Percentiles rank a stretch among this genome's conserved stretches.
phyloP scores from a whole-genome alignment of 169 alveolate genomes.

The Cyclospora cayetanensis region DNA sequence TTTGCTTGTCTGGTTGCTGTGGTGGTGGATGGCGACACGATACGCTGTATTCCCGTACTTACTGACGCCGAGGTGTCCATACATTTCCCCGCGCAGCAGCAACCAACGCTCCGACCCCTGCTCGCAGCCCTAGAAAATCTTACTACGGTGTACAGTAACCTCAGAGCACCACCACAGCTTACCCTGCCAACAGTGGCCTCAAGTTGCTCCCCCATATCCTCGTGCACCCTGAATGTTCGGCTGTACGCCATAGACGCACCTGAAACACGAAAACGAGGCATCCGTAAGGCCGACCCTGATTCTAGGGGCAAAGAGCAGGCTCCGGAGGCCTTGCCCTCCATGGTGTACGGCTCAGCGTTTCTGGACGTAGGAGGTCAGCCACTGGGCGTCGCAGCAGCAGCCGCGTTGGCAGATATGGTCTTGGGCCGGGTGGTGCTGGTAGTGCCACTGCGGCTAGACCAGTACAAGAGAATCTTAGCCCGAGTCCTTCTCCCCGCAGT shows the following conservation, averaged over 20 bases:
- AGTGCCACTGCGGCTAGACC: conserved; percentile 6
- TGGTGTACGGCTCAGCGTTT: neutral
- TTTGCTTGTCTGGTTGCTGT: neutral
- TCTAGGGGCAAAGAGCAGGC: neutral
- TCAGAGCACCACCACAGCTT: neutral
- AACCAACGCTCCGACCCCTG: neutral
- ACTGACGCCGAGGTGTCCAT: conserved; percentile 4
- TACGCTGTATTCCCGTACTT: neutral
- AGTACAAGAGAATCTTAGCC: neutral
- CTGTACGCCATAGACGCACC: conserved; percentile 42
- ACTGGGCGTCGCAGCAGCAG: conserved; percentile 17
- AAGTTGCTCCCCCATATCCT: neutral
- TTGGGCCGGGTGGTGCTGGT: neutral
- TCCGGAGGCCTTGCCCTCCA: too few species aligned
- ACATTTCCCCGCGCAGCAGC: neutral
- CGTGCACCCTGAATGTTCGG: neutral
- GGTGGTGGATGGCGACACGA: conserved; percentile 3
- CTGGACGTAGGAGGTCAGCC: conserved; percentile 37
- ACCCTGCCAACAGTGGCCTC: neutral
- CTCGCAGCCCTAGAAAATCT: neutral
- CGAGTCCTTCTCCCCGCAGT: conserved; percentile 1
- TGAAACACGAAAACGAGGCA: too few species aligned
- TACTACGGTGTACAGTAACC: conserved; percentile 9
- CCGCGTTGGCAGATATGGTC: neutral
- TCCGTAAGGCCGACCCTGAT: neutral